Evolutionary conservation across 352 stramenopile species (phyloP).

Genomic region (Salisapilia sapeloensis): DNA sequence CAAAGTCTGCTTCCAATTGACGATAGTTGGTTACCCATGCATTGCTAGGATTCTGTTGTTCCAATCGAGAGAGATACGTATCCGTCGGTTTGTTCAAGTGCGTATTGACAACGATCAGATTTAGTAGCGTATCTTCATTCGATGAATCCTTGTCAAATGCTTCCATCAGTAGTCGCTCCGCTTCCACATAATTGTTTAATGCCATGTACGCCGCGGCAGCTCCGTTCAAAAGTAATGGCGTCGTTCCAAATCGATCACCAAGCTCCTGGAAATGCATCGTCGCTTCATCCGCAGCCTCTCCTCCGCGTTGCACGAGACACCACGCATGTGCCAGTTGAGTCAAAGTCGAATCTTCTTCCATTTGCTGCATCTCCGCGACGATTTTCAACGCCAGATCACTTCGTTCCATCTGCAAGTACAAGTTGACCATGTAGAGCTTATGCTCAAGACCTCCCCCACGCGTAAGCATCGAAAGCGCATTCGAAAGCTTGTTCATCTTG

Average conservation of each 20-base stretch:
- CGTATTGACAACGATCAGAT: constrained; percentile 83
- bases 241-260: constrained; percentile 88
- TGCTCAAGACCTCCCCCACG: constrained; percentile 88
- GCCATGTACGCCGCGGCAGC: constrained; percentile 85
- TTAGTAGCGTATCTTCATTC: constrained; percentile 89
- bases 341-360: constrained; percentile 93
- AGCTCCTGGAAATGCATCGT: constrained; percentile 88
- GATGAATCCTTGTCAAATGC: constrained; percentile 66
- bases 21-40: constrained; percentile 57
- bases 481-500: constrained; percentile 82
- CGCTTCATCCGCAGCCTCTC: constrained; percentile 77
- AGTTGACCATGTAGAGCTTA: constrained; percentile 65
- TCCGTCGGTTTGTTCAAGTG: constrained; percentile 79
- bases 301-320: constrained; percentile 67
- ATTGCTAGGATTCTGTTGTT: constrained; percentile 54
- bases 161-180: constrained; percentile 80
- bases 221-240: constrained; percentile 84
- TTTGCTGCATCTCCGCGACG: constrained; percentile 78
- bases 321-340: constrained; percentile 89
- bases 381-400: constrained; percentile 84
- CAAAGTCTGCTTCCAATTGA: constrained; percentile 47
- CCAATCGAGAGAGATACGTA: constrained; percentile 66
- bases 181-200: constrained; percentile 80
- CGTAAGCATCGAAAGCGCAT: constrained; percentile 87
- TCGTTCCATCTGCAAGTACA: constrained; percentile 90